Evolutionary conservation across 2,329 filamentous ascomycete genomes (phyloP).

Genomic region (Aureobasidium sp.): DNA sequence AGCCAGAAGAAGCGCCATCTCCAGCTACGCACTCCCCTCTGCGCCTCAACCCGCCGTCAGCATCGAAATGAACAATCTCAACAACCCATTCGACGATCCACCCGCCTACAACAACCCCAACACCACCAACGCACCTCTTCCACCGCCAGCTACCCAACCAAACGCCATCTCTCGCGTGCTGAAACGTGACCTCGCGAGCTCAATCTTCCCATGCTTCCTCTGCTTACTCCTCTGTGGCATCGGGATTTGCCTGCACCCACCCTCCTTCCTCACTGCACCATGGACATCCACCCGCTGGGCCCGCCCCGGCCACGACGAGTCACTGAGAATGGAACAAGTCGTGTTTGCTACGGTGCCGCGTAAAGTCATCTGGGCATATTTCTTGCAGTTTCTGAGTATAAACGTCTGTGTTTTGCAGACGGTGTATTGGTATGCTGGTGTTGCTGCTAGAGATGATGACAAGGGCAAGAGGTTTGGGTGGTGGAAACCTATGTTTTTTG

Average conservation of each 20-base stretch:
- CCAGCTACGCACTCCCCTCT: background rate
- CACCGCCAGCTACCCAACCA: background rate
- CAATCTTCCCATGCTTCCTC: background rate
- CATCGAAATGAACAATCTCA: background rate
- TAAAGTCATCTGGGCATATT: background rate
- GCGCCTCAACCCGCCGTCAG: background rate
- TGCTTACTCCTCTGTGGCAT: background rate
- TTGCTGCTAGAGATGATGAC: background rate
- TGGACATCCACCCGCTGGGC: background rate
- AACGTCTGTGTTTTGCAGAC: background rate
- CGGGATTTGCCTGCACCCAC: background rate
- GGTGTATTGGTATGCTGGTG: background rate
- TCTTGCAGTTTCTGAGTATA: background rate
- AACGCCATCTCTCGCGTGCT: background rate
- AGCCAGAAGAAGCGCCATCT: background rate
- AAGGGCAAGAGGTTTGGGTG: background rate
- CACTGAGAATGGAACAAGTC: background rate
- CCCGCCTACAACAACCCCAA: too few relatives aligned
- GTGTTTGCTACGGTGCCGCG: background rate
- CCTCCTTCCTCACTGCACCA: background rate
- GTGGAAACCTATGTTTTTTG: background rate
- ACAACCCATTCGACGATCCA: background rate
- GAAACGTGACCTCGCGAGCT: background rate
- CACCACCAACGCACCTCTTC: background rate
- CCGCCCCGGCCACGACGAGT: background rate